Conservation (phyloP, 1,284 basidiomycete species). For the Abortiporus biennis region DNA sequence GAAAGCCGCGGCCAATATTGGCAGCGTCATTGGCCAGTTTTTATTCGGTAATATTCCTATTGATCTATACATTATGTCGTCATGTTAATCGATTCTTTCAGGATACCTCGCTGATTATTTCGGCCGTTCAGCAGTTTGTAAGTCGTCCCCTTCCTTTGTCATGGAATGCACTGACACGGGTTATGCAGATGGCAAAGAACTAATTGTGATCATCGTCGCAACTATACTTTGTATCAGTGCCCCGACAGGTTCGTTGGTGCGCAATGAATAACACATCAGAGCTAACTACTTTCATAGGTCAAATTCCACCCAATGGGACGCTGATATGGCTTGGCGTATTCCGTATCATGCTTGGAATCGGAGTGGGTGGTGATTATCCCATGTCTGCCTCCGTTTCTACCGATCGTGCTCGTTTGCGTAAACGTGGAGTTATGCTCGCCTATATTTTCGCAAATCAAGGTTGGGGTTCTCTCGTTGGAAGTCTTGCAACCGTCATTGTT, state of each 20-base stretch:
- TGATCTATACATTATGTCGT: background rate
- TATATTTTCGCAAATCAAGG: constrained; percentile 77
- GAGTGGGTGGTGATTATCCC: constrained; percentile 82
- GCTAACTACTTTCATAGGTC: constrained; percentile 18
- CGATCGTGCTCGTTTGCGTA: constrained; percentile 65
- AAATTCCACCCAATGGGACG: constrained; percentile 36
- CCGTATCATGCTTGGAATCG: constrained; percentile 69
- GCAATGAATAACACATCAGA: background rate
- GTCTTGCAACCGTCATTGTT: constrained; percentile 63
- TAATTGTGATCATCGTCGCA: constrained; percentile 72
- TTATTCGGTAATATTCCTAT: constrained; percentile 42
- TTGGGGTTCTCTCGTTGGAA: constrained; percentile 67
- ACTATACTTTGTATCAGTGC: constrained; percentile 53
- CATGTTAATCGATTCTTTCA: background rate
- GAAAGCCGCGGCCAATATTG: constrained; percentile 69
- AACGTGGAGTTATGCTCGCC: constrained; percentile 68
- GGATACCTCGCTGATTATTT: constrained; percentile 47
- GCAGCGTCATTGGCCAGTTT: constrained; percentile 72
- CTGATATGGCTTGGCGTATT: constrained; percentile 61
- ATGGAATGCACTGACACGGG: background rate
- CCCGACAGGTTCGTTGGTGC: constrained; percentile 34
- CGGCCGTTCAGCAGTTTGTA: constrained; percentile 62
- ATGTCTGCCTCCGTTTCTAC: constrained; percentile 68
- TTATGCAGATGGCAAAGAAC: constrained; percentile 63
- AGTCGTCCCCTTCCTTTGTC: constrained; percentile 16